Base-by-base conservation (phyloP, 345 rosid genomes). In the Bruguiera parviflora region DNA sequence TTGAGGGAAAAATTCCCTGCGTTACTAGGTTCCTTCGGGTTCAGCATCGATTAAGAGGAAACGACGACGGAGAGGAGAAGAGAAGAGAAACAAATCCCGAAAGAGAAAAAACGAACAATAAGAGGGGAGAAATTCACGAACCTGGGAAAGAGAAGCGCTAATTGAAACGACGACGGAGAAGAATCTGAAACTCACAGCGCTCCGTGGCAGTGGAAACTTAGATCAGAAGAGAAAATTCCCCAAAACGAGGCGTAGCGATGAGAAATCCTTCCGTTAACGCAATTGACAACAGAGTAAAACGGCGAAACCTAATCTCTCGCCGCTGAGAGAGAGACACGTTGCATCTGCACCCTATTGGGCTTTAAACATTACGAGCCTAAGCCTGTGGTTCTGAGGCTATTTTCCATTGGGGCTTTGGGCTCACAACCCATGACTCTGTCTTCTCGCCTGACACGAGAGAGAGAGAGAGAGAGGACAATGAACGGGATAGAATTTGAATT, bases 191-290 rank as follows among this genome's bases (percentile, higher is more conserved):
- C 5, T 6, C 55, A 25, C 29, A 32, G 43, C 71, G 52, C 43
- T 37, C 46, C 46, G 13, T 11, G 18, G 49, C 16, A 13, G 49
- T 43, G 16, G 49, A 43, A 39, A 39, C 46, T 43, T 43, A 43
- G 49, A 39, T 43, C 49, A 43, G 19, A 19, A 43, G 49, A 43
- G 58, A 5, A 25, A 32, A 1, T 24, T 2, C 77, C 80, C 73
- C 86, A 85, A 85, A 85, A 85, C 88, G 88, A 85, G 86, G 83
- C 88, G 91, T 83, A 77, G 72, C 72, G 58, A 60, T 39, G 13
- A 19, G 21, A n/a, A 25, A 8, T 27, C 49, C 24, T 58, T 58
- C 63, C 56, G 55, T 58, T 59, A 43, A 20, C 39, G 53, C 25
- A 10, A 1, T 16, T 1, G 13, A 10, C 13, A 9, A 39, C 47